phyloP scores from a whole-genome alignment of 2,329 filamentous ascomycete species.

The Aspergillus carbonarius region DNA sequence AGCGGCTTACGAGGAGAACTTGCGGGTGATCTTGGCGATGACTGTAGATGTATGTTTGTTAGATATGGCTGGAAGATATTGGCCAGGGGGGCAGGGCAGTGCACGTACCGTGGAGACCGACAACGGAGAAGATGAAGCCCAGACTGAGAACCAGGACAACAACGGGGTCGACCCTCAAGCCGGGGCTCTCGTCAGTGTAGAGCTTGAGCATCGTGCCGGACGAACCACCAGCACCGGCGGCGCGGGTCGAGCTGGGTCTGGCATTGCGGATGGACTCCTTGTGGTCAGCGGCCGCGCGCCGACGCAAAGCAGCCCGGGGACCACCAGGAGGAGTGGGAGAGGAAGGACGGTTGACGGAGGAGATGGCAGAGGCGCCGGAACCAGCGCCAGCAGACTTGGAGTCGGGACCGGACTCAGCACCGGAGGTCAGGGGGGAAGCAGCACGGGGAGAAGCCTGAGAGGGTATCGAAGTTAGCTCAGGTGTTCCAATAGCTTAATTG shows the following conservation, averaged over 20 bases:
- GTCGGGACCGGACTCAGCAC: conserved; percentile 46
- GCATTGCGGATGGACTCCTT: conserved; percentile 97
- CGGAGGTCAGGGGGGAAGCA: conserved; percentile 46
- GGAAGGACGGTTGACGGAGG: conserved; percentile 71
- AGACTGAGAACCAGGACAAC: conserved; percentile 94
- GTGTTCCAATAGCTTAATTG: not conserved
- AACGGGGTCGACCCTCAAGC: conserved; percentile 95
- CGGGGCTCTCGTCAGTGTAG: conserved; percentile 97
- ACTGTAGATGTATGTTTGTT: conserved; percentile 55
- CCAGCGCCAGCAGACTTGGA: conserved; percentile 42
- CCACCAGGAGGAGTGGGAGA: conserved; percentile 90
- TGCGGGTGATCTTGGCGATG: conserved; percentile 91
- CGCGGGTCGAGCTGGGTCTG: conserved; percentile 85
- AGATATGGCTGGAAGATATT: not conserved
- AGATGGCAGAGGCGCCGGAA: conserved; percentile 58
- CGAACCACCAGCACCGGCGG: conserved; percentile 91
- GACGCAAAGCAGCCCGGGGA: conserved; percentile 90
- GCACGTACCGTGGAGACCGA: conserved; percentile 88
- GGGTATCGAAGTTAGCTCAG: conserved; percentile 6
- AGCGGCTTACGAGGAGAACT: conserved; percentile 63
- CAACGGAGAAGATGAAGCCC: conserved; percentile 98
- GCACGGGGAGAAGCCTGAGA: conserved; percentile 41
- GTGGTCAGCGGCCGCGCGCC: conserved; percentile 92
- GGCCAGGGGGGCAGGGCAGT: not conserved
- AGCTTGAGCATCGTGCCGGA: conserved; percentile 98